Evolutionary conservation across 495 filamentous ascomycete genomes (phyloP), one percentile per base, ranked within the genome.

Genomic region (Hapsidospora chrysogenum): DNA sequence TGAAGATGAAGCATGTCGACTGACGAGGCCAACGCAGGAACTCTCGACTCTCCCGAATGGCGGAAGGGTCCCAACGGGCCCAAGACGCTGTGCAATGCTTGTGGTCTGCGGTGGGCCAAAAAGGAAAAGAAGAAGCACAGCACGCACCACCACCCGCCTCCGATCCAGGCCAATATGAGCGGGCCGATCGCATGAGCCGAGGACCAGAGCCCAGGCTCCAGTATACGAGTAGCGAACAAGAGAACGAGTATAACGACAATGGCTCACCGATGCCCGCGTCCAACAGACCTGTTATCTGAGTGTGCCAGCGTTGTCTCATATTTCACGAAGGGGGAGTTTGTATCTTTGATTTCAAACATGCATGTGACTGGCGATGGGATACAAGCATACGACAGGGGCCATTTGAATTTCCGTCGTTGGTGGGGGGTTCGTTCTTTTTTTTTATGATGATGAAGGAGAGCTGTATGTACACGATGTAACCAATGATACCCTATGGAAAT

Each of bases 1-100:
- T 11, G 23, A 6, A 26, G 6, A 11, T 6, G 23, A 26, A 26
- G 23, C 23, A 26, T 11, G 11, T 6, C 6, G 6, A 26, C 30
- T 40, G 21, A 38, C 36, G 17, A 28, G 21, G 14, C 31, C 27
- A 18, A 18, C 14, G 6, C 17, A 73, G 68, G 68, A 6, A 92
- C 83, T 2, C 62, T 85, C 2, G 89, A 95, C 45, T 92, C 82
- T 11, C 89, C 89, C 0, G 89, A 97, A 60, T 97, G 89, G 89
- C 68, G 89, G 38, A 96, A 94, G 50, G 89, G 89, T 0, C 89
- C 89, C 0, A 78, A 70, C 36, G 89, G 89, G 5, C 89, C 89
- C 3, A 96, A 97, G 58, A 95, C 87, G 2, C 60, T 97, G 29
- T 97, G 89, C 57, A 97, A 97, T 63, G 89, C 89, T 16, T 97